Evolutionary conservation across 306 rosid species (phyloP).

Genomic region (Citrullus amarus): DNA sequence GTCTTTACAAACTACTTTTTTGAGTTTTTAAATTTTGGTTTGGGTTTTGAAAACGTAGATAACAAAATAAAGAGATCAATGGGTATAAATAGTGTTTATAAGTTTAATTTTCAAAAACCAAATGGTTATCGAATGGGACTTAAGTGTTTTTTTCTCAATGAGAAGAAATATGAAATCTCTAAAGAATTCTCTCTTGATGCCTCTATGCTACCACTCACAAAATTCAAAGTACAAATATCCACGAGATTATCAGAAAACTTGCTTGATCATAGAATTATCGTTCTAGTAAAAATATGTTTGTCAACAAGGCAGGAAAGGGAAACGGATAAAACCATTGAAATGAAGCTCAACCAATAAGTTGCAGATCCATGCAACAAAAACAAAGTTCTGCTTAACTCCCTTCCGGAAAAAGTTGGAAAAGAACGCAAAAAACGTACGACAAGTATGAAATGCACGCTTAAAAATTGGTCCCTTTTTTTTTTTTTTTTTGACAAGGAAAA

Average conservation of each 20-base stretch:
- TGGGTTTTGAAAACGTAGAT: too few relatives aligned
- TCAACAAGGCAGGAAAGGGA: neutral
- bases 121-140: too few relatives aligned
- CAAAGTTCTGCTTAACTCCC: neutral
- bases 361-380: neutral
- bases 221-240: neutral
- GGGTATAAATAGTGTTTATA: too few relatives aligned
- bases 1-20: neutral
- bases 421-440: neutral
- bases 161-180: neutral
- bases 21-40: too few relatives aligned
- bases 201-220: neutral
- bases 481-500: too few relatives aligned
- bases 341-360: neutral
- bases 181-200: neutral
- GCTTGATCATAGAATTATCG: neutral
- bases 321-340: neutral
- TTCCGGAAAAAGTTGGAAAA: neutral
- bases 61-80: too few relatives aligned
- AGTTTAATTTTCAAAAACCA: too few relatives aligned
- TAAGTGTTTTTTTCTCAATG: too few relatives aligned
- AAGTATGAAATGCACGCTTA: neutral
- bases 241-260: neutral
- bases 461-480: neutral
- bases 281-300: neutral